Conservation (phyloP, 306 rosid genomes). For the Acacia confusa region DNA sequence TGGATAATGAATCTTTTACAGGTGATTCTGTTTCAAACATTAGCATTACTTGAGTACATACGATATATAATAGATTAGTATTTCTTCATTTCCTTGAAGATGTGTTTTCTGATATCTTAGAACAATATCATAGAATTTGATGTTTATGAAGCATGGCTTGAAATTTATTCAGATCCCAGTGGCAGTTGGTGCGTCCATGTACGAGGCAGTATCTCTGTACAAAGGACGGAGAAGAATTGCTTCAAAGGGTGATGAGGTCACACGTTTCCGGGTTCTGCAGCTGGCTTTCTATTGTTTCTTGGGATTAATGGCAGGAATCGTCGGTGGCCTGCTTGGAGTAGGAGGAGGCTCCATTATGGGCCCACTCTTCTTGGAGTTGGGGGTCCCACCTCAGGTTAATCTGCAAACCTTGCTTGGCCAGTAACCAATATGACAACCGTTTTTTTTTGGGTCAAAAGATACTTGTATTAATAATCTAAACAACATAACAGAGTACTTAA, state of each 20-base stretch:
- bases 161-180: constrained; percentile 57
- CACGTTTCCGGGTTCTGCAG: constrained; percentile 42
- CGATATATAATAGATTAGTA: background rate
- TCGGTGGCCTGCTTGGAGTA: constrained; percentile 74
- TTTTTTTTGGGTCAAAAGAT: too few relatives aligned
- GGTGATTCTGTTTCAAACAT: constrained; percentile 38
- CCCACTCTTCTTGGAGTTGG: constrained; percentile 66
- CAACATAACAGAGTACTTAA: too few relatives aligned
- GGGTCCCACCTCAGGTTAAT: constrained; percentile 74
- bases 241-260: constrained; percentile 48
- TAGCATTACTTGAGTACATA: background rate
- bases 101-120: background rate
- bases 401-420: background rate
- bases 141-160: constrained; percentile 9
- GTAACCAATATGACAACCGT: too few relatives aligned
- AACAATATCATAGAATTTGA: background rate
- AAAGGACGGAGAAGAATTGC: constrained; percentile 48
- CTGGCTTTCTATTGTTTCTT: constrained; percentile 44
- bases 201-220: constrained; percentile 61
- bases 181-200: constrained; percentile 49
- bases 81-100: background rate
- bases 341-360: constrained; percentile 80
- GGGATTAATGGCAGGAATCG: constrained; percentile 63
- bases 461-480: too few relatives aligned
- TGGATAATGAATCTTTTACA: constrained; percentile 66